Evolutionary conservation across 306 rosid genomes (phyloP).

Genomic region (Casuarina glauca): DNA sequence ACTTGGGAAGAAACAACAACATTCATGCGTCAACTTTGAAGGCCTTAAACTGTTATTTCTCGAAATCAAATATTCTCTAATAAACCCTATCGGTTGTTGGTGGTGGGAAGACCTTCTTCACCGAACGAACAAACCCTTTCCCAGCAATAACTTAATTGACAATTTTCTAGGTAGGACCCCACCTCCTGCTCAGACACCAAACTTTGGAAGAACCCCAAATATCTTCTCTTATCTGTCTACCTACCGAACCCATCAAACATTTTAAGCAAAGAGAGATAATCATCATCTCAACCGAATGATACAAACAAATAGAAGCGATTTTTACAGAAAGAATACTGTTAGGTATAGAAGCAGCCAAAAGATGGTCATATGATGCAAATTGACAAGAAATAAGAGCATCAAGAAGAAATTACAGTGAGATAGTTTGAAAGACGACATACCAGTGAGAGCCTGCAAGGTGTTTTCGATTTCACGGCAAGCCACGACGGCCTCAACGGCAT

Average conservation of each 20-base stretch:
- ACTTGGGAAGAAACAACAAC: slow-evolving; percentile 4
- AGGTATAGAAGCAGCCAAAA: background rate
- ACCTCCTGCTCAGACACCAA: slow-evolving; percentile 31
- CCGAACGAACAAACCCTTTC: slow-evolving; percentile 52
- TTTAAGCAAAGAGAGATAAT: slow-evolving; percentile 11
- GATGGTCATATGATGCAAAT: background rate
- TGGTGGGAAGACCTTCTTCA: slow-evolving; percentile 34
- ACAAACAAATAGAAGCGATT: background rate
- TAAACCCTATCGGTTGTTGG: slow-evolving; percentile 36
- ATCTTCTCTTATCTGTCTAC: slow-evolving; percentile 18
- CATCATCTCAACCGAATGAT: background rate
- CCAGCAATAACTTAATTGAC: slow-evolving; percentile 29
- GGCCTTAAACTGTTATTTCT: slow-evolving; percentile 11
- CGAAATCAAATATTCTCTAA: slow-evolving; percentile 7
- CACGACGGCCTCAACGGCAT: slow-evolving; percentile 99
- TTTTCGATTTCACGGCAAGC: slow-evolving; percentile 99
- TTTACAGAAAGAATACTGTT: background rate
- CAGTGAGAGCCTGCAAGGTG: slow-evolving; percentile 90
- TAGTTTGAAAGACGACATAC: slow-evolving; percentile 24
- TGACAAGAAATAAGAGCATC: background rate
- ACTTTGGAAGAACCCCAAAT: slow-evolving; percentile 30
- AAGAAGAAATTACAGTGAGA: background rate
- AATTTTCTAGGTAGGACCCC: slow-evolving; percentile 42
- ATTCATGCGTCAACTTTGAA: slow-evolving; percentile 33
- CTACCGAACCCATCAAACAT: slow-evolving; percentile 33